Conservation (phyloP, 2,329 filamentous ascomycete genomes). For the Penicillium griseofulvum region DNA sequence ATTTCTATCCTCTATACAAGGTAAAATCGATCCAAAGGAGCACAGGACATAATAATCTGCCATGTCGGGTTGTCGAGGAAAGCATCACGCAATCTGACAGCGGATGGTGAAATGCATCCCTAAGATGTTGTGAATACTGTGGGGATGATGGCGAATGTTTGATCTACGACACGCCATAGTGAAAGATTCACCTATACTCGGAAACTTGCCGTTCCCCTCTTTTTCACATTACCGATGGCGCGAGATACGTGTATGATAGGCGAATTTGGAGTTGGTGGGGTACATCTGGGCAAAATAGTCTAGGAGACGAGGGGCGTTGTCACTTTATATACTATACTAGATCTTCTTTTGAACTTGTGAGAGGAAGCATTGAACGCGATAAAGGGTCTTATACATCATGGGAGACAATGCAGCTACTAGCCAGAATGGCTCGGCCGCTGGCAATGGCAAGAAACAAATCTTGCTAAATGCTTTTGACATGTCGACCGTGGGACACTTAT, state of each 20-base stretch:
- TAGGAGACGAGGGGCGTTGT: neutral
- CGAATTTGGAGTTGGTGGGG: neutral
- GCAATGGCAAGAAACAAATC: constrained; percentile 52
- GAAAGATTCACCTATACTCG: neutral
- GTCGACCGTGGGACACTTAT: constrained; percentile 63
- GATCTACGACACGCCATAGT: neutral
- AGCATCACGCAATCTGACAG: constrained; percentile 16
- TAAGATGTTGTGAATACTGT: constrained; percentile 8
- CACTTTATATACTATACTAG: neutral
- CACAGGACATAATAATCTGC: neutral
- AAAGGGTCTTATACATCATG: constrained; percentile 2
- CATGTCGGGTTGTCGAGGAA: neutral
- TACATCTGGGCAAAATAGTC: neutral
- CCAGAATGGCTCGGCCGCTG: constrained; percentile 18
- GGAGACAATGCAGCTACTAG: constrained; percentile 8
- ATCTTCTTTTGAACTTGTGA: neutral
- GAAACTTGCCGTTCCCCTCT: neutral
- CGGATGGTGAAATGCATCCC: constrained; percentile 15
- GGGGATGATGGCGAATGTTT: constrained; percentile 24
- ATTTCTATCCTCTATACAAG: neutral
- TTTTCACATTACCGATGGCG: constrained; percentile 10
- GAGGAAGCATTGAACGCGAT: neutral
- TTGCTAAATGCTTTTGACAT: constrained; percentile 66
- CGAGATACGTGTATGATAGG: constrained; percentile 9
- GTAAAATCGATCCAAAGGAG: neutral